Evolutionary conservation across 2,329 filamentous ascomycete genomes (phyloP).

Genomic region (Sclerotinia trifoliorum): DNA sequence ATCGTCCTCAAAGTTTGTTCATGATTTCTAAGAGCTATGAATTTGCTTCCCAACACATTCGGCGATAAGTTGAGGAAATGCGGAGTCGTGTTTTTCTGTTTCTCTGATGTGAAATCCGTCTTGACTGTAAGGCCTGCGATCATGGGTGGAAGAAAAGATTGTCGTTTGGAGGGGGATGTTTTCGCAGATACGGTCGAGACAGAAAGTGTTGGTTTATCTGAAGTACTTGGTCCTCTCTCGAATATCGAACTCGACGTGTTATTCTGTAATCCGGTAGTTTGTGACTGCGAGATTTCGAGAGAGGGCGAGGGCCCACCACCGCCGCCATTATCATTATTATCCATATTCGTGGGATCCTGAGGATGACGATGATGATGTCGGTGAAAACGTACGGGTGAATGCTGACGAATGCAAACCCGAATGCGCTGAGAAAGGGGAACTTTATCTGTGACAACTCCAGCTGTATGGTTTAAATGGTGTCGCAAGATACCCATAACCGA

Average conservation of each 20-base stretch:
- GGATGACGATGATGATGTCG: slow-evolving; percentile 5
- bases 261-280: not conserved
- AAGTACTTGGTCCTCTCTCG: slow-evolving; percentile 13
- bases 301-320: not conserved
- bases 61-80: slow-evolving; percentile 6
- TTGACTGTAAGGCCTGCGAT: slow-evolving; percentile 13
- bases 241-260: slow-evolving; percentile 3
- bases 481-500: slow-evolving; percentile 19
- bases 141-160: not conserved
- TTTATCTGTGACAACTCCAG: slow-evolving; percentile 6
- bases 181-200: slow-evolving; percentile 12
- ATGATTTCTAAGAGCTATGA: slow-evolving; percentile 21
- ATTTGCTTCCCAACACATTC: slow-evolving; percentile 17
- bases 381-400: slow-evolving; percentile 10
- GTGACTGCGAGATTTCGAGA: slow-evolving; percentile 1
- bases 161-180: slow-evolving; percentile 9
- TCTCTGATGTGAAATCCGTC: slow-evolving; percentile 10
- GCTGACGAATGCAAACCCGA: slow-evolving; percentile 19
- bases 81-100: not conserved
- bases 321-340: not conserved
- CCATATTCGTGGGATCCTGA: not conserved
- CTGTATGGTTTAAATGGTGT: slow-evolving; percentile 10
- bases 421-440: slow-evolving; percentile 13
- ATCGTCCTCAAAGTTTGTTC: slow-evolving; percentile 14
- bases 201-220: slow-evolving; percentile 12